Base-by-base conservation (phyloP, 129 eudicot genomes). In the Pittosporum tobira region DNA sequence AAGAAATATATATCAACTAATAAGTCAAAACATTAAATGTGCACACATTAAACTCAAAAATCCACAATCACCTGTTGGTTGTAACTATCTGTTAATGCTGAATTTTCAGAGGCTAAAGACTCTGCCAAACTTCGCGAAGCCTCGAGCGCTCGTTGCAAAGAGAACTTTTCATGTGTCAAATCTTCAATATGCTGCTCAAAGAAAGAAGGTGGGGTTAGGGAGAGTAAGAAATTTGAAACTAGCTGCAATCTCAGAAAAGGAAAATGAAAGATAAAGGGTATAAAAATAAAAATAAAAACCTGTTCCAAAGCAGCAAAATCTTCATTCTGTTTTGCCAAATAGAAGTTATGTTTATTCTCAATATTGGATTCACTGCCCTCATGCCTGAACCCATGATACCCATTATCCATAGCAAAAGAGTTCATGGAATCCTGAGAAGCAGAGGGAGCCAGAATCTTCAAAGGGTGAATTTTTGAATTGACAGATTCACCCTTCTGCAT, bases 31-130 rank as follows among this genome's bases (percentile, higher is more conserved):
- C 8, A 27, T 9, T 24, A 6, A 10, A 18, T 30, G 62, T 43
- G 48, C 22, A 46, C 62, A 51, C 54, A 29, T n/a, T n/a, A n/a
- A n/a, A n/a, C n/a, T n/a, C n/a, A n/a, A n/a, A n/a, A n/a, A n/a
- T n/a, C n/a, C n/a, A n/a, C n/a, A n/a, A n/a, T n/a, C 18, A 93
- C 99, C 99, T 93, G 96, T 60, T 84, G 94, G 75, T 93, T 93
- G 57, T 78, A 93, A 73, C 86, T 93, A 56, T 93, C 94, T 11
- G 99, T 93, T 62, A 93, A 71, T 54, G 96, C 78, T 62, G 96
- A 81, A 70, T 93, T 93, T 63, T 93, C 99, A 28, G 94, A 67
- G 60, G 99, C 94, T 67, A 93, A 66, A 50, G 96, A 87, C 84
- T 84, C 99, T 24, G 99, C 81, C 36, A 93, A 74, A 62, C 79